A percentile compares a stretch with the other conserved stretches of the same genome.
These are phyloP conservation scores for Podaxis sp. DNA, from an alignment of 768 basidiomycete species.

Conservation along the genomic window DNA sequence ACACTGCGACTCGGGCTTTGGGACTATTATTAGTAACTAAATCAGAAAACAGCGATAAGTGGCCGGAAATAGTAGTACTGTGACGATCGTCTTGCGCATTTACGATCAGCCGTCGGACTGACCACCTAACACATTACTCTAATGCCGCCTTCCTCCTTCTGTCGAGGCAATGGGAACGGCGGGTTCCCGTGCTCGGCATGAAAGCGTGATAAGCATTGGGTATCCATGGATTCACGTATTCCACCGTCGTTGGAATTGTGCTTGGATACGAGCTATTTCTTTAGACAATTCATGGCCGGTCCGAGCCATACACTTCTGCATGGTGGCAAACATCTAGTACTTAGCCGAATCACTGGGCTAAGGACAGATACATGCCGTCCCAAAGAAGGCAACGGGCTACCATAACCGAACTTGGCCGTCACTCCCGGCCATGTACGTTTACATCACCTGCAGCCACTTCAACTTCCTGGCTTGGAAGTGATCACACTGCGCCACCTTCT, in stretches of 20 bases:
- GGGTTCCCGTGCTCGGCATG: neutral
- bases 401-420: neutral
- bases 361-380: neutral
- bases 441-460: neutral
- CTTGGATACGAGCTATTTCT: neutral
- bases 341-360: neutral
- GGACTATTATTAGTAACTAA: neutral
- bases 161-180: neutral
- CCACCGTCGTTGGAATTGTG: too few relatives aligned
- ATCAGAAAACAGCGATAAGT: neutral
- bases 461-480: neutral
- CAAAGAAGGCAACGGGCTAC: neutral
- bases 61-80: too few relatives aligned
- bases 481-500: neutral
- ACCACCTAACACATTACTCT: neutral
- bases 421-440: neutral
- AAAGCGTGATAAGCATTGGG: neutral
- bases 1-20: neutral
- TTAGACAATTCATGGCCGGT: neutral
- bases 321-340: neutral
- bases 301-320: neutral
- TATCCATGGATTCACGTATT: neutral
- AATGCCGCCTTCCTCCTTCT: neutral
- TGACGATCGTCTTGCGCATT: neutral
- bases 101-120: neutral